Evolutionary conservation across 805 yeast species (phyloP), one percentile per base, ranked within the genome.

Genomic region (Saturnispora zaruensis): DNA sequence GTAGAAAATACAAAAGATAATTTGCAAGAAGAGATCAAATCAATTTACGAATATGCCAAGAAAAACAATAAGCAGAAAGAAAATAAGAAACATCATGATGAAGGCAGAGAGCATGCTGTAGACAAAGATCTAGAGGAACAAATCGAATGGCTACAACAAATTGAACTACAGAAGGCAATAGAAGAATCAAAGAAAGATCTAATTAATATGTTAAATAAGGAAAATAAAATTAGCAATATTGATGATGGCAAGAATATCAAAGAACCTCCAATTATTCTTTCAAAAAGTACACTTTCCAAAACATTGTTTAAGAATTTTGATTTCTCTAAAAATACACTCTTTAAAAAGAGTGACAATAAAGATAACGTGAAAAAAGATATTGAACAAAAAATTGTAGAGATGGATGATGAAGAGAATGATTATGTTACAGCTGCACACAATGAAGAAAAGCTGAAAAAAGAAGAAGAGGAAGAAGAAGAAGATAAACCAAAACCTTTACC

Each of bases 111-210:
- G 20, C 49, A 50, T 41, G 55, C 48, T 26, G n/a, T 34, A 13
- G 53, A 52, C 28, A 43, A 28, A 11, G 52, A 33, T 41, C 26
- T 59, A 14, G 57, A 54, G 5, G 52, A 52, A 1, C 57, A 58
- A n/a, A 21, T 50, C 1, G 50, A 54, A 33, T 44, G 52, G 36
- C 28, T 58, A 23, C 65, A 62, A 48, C 59, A 62, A 25, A 56
- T 56, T 4, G 64, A 66, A 18, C 59, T 80, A 28, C 63, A 65
- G 51, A 57, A 58, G 37, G 83, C 85, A 0, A 71, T 79, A 38
- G 75, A 71, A 45, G 67, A 64, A 34, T 75, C 79, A 2, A 73
- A 74, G 51, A 56, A 61, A 48, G 81, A 78, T 34, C 70, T 70
- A 32, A 46, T 58, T 13, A 47, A 54, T 4, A 50, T 66, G 50